Conservation (phyloP, 225 moss, liverwort and hornwort genomes). For the Marchantia polymorpha region DNA sequence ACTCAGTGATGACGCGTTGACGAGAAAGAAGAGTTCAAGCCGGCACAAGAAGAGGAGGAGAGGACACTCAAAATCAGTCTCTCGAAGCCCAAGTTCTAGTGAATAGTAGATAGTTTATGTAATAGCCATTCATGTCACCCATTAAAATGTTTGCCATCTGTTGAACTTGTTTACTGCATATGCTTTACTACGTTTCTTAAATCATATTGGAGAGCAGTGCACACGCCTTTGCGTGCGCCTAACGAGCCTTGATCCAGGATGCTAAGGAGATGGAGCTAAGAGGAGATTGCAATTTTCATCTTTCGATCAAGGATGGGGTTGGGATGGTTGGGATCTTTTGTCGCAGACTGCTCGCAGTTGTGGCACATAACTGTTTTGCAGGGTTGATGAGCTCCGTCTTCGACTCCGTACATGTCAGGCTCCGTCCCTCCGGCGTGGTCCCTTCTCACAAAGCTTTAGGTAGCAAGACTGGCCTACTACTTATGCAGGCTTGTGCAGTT, state of each 20-base stretch:
- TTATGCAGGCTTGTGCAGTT: slow-evolving; percentile 40
- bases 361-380: slow-evolving; percentile 39
- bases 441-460: slow-evolving; percentile 49
- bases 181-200: slow-evolving; percentile 35
- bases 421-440: slow-evolving; percentile 40
- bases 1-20: slow-evolving; percentile 42
- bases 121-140: slow-evolving; percentile 34
- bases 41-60: slow-evolving; percentile 65
- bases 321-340: slow-evolving; percentile 23
- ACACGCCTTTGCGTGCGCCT: slow-evolving; percentile 43
- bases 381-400: slow-evolving; percentile 33
- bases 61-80: slow-evolving; percentile 63
- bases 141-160: slow-evolving; percentile 33
- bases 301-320: slow-evolving; percentile 4
- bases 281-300: slow-evolving; percentile 14
- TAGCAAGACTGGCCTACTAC: slow-evolving; percentile 51
- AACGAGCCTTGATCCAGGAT: slow-evolving; percentile 55
- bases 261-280: slow-evolving; percentile 44
- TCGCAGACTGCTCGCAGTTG: slow-evolving; percentile 28
- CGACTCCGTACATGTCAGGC: slow-evolving; percentile 35
- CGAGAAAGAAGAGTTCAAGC: slow-evolving; percentile 60
- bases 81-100: slow-evolving; percentile 79
- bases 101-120: slow-evolving; percentile 48
- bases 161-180: slow-evolving; percentile 45
- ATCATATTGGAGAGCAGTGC: slow-evolving; percentile 44